Percentiles rank a stretch among this genome's conserved stretches.
Evolutionary conservation across 1,139 yeast genomes (phyloP).

Genomic region (Geotrichum europaeum): DNA sequence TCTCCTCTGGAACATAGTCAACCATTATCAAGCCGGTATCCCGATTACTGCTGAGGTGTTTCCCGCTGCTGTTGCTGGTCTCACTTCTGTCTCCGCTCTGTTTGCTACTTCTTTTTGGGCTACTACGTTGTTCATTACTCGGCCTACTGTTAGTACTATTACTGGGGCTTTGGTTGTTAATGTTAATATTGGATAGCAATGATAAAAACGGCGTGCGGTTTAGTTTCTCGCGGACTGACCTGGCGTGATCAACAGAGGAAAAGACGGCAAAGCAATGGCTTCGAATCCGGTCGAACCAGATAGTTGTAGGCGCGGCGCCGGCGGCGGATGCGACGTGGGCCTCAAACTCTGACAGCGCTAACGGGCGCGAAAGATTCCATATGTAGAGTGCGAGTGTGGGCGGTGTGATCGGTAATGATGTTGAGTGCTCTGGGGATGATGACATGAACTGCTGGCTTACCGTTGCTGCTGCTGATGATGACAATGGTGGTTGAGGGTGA

Average conservation of each 20-base stretch:
- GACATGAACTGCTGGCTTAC: not conserved
- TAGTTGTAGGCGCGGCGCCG: slow-evolving; percentile 1
- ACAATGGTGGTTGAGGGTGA: not conserved
- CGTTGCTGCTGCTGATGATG: not conserved
- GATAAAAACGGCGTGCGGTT: not conserved
- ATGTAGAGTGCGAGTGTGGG: slow-evolving; percentile 12
- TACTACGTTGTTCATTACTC: not conserved
- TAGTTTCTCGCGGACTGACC: not conserved
- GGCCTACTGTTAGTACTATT: not conserved
- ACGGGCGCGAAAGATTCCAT: slow-evolving; percentile 12
- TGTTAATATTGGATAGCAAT: not conserved
- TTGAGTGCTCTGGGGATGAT: not conserved
- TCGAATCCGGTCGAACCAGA: slow-evolving; percentile 16
- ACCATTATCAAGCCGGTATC: slow-evolving; percentile 9
- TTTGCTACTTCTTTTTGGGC: not conserved
- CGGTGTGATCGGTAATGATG: not conserved
- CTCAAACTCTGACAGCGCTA: slow-evolving; percentile 9
- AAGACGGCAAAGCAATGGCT: slow-evolving; percentile 14
- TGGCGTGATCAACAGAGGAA: not conserved
- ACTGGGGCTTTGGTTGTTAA: not conserved
- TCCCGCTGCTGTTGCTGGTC: not conserved
- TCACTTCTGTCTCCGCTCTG: not conserved
- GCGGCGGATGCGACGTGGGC: slow-evolving; percentile 5
- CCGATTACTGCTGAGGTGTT: not conserved
- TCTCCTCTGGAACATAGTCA: slow-evolving; percentile 12